These are phyloP conservation scores for Magnolia kwangsiensis DNA, from an alignment of 164 flowering plant genomes.

Conservation along the genomic window DNA sequence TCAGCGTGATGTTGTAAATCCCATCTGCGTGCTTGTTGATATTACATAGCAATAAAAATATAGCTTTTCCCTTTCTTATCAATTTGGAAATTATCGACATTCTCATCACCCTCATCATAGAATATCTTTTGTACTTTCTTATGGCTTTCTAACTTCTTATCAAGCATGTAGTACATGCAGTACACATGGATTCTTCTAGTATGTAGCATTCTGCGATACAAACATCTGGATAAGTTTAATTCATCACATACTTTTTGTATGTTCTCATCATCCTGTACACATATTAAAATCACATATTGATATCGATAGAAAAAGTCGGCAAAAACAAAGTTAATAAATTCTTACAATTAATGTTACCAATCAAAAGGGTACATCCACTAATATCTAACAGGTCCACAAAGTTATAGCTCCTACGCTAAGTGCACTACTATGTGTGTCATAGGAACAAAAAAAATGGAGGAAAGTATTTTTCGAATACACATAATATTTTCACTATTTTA, in stretches of 20 bases:
- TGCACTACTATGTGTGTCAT: background rate
- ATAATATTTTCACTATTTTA: background rate
- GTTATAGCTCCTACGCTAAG: background rate
- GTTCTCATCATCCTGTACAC: no score
- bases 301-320: no score
- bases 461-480: background rate
- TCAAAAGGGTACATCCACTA: background rate
- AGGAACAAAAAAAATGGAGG: background rate
- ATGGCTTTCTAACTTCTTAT: no score
- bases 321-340: no score
- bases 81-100: background rate
- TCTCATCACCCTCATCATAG: background rate
- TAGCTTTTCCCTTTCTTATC: background rate
- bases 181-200: no score
- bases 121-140: no score
- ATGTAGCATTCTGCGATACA: no score
- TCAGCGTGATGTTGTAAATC: background rate
- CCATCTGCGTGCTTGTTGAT: background rate
- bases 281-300: no score
- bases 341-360: background rate
- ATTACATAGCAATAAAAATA: background rate
- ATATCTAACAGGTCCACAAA: background rate
- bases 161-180: no score
- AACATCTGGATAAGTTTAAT: no score
- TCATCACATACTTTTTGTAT: no score